Evolutionary conservation across 345 rosid species (phyloP), one percentile per base, ranked within the genome.

Genomic region (Raphanus sativus): DNA sequence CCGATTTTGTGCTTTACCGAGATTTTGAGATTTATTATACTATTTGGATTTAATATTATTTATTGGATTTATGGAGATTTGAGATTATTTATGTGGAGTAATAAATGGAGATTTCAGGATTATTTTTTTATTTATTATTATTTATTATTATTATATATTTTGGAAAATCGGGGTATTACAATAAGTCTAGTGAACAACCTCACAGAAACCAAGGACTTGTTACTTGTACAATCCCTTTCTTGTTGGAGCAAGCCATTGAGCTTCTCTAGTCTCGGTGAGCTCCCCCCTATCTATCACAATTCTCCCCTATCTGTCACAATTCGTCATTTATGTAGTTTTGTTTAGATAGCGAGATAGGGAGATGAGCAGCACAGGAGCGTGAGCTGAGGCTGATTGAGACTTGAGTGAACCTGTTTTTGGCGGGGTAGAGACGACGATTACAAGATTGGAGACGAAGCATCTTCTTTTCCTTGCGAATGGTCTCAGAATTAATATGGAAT

Each of bases 191-290:
- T 68, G 11, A 17, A 75, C 10, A 86, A 94, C 98, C 97, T 95
- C 98, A 71, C 98, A 89, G 83, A 92, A 92, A 76, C 21, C 21
- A 21, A 21, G 21, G 21, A 21, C 21, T 21, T 21, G 21, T 21
- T 21, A 21, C 21, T 21, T 21, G 21, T 21, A 21, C 21, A 21
- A 21, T 21, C 73, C 89, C 88, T 84, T 86, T 92, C 86, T 87
- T 95, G 66, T 95, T 88, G 96, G 70, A 92, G 84, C 61, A 86
- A 95, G 84, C 92, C 94, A 75, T 95, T 89, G 72, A 89, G 97
- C 69, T 95, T 87, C 13, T 86, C 84, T 29, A 95, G 80, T 86
- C 86, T 89, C 2, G 94, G 93, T 69, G 97, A 92, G 59, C 98
- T 4, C 86, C 92, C 99, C 63, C 93, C 93, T 75, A 95, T 92